Conservation (phyloP, 1,284 basidiomycete genomes). For the Cutaneotrichosporon arboriforme region DNA sequence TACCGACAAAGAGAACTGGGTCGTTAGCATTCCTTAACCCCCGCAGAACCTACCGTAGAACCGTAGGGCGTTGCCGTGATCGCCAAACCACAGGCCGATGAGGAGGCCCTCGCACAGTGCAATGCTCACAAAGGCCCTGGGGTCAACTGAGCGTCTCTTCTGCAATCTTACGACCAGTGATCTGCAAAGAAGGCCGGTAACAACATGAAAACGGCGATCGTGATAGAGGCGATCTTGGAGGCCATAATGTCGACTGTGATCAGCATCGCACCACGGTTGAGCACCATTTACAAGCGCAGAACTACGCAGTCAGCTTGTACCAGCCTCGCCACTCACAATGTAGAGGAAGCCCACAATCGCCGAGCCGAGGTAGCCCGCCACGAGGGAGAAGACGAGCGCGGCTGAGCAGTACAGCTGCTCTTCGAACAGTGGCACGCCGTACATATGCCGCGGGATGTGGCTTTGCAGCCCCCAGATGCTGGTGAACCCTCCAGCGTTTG, state of each 20-base stretch:
- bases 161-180: constrained; percentile 38
- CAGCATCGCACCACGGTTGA: not conserved
- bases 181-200: constrained; percentile 42
- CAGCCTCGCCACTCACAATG: constrained; percentile 32
- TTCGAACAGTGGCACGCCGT: not conserved
- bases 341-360: constrained; percentile 42
- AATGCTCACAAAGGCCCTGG: constrained; percentile 43
- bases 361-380: constrained; percentile 43
- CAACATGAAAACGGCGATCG: constrained; percentile 43
- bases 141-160: not conserved
- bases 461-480: constrained; percentile 32
- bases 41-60: constrained; percentile 39
- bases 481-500: constrained; percentile 45
- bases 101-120: constrained; percentile 40
- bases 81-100: constrained; percentile 47
- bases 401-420: not conserved
- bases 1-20: constrained; percentile 19
- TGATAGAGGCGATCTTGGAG: constrained; percentile 44
- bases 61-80: constrained; percentile 46
- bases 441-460: not conserved
- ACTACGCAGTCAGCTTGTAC: not conserved
- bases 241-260: constrained; percentile 41
- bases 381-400: constrained; percentile 30
- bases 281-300: not conserved
- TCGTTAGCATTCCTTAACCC: too few relatives aligned